Percentiles rank a stretch among this genome's conserved stretches.
These are phyloP conservation scores for Lipomyces chichibuensis DNA, from an alignment of 805 yeast genomes.

Conservation along the genomic window DNA sequence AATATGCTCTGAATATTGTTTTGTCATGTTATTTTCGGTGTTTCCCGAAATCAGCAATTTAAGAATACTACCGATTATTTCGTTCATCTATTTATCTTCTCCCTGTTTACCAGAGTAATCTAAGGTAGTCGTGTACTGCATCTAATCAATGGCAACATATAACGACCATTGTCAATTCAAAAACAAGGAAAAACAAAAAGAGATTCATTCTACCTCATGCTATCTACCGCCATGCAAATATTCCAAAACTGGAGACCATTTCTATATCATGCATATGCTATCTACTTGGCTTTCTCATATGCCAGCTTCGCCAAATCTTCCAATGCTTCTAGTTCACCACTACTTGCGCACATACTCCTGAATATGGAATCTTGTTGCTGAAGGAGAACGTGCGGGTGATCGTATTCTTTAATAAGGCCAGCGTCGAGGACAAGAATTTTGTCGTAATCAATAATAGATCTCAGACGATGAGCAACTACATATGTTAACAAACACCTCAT, in stretches of 20 bases:
- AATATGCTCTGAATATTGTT: too few species aligned
- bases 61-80: too few species aligned
- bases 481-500: not conserved
- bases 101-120: too few species aligned
- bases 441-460: constrained; percentile 72
- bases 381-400: constrained; percentile 65
- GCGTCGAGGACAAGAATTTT: constrained; percentile 78
- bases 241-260: too few species aligned
- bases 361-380: constrained; percentile 58
- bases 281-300: constrained; percentile 33
- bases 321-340: constrained; percentile 87
- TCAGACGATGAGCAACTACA: constrained; percentile 72
- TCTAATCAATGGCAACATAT: too few species aligned
- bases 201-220: not conserved
- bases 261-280: not conserved
- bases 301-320: constrained; percentile 63
- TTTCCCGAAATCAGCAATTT: too few species aligned
- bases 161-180: too few species aligned
- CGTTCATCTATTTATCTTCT: too few species aligned
- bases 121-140: too few species aligned
- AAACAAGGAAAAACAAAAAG: too few species aligned
- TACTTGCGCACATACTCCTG: constrained; percentile 75
- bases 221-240: not conserved
- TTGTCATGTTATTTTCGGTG: not conserved
- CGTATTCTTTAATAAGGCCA: constrained; percentile 74